Evolutionary conservation across 1,284 basidiomycete species (phyloP).

Genomic region (Flammula alnicola): DNA sequence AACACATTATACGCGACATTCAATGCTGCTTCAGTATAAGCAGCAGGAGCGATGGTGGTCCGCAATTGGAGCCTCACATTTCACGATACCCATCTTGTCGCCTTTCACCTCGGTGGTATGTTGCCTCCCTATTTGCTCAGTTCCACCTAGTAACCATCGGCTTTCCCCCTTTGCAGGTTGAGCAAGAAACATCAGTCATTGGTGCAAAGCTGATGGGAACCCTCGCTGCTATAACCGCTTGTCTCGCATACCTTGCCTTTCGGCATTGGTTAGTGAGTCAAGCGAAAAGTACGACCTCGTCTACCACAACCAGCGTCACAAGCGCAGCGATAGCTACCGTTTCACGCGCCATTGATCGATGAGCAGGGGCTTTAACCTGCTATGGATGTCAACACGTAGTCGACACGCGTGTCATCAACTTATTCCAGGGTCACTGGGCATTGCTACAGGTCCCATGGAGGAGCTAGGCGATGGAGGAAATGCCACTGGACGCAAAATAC

Average conservation of each 20-base stretch:
- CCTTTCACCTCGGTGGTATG: slow-evolving; percentile 71
- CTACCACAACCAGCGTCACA: slow-evolving; percentile 5
- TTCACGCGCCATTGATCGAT: slow-evolving; percentile 12
- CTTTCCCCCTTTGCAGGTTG: slow-evolving; percentile 45
- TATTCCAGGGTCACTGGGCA: no score
- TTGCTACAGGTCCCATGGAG: no score
- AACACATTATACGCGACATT: slow-evolving; percentile 34
- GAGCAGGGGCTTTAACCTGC: no score
- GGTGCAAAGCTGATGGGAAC: slow-evolving; percentile 48
- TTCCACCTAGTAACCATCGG: not conserved
- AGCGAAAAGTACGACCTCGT: not conserved
- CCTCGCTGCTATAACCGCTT: slow-evolving; percentile 40
- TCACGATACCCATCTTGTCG: slow-evolving; percentile 71
- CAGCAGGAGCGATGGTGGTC: slow-evolving; percentile 31
- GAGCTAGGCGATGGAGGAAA: no score
- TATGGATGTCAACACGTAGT: no score
- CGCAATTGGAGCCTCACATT: slow-evolving; percentile 47
- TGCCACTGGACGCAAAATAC: no score
- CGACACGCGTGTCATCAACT: no score
- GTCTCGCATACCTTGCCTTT: slow-evolving; percentile 44
- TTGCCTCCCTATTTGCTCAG: slow-evolving; percentile 12
- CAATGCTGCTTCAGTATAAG: slow-evolving; percentile 22
- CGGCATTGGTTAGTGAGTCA: slow-evolving; percentile 34
- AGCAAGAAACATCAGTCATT: slow-evolving; percentile 63
- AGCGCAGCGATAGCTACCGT: slow-evolving; percentile 4